phyloP scores from a whole-genome alignment of 202 grass and related monocot species.

The Carex sylvatica region DNA sequence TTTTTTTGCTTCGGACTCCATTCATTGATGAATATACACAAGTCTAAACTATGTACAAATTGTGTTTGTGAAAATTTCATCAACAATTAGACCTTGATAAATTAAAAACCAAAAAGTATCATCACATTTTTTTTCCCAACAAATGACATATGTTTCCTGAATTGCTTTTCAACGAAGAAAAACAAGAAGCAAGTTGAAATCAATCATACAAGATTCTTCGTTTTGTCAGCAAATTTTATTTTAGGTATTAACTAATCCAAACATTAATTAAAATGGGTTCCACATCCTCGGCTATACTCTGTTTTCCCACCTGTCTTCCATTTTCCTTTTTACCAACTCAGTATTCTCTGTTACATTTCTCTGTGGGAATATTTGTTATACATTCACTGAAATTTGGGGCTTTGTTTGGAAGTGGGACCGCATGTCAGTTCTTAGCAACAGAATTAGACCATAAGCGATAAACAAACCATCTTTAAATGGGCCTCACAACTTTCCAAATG shows the following conservation, averaged over 20 bases:
- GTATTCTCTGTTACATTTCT: not conserved
- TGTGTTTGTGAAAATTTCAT: no score
- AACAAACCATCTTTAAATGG: not conserved
- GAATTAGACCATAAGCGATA: not conserved
- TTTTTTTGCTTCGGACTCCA: no score
- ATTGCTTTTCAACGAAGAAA: not conserved
- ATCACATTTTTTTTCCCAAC: not conserved
- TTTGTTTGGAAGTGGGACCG: not conserved
- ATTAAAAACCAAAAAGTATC: not conserved
- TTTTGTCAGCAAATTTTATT: not conserved
- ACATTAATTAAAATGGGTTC: slow-evolving; percentile 4
- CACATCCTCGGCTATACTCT: not conserved
- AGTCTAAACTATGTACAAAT: no score
- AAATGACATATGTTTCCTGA: not conserved
- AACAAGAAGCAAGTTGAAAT: not conserved
- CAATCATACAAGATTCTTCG: not conserved
- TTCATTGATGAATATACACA: no score
- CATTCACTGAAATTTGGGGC: not conserved
- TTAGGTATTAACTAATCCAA: not conserved
- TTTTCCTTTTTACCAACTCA: not conserved
- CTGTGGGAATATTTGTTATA: not conserved
- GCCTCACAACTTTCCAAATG: not conserved
- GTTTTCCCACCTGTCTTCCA: not conserved
- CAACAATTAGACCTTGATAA: no score
- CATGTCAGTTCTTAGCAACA: not conserved